Evolutionary conservation across 2,329 filamentous ascomycete genomes (phyloP).

Genomic region (Eutypella sp.): DNA sequence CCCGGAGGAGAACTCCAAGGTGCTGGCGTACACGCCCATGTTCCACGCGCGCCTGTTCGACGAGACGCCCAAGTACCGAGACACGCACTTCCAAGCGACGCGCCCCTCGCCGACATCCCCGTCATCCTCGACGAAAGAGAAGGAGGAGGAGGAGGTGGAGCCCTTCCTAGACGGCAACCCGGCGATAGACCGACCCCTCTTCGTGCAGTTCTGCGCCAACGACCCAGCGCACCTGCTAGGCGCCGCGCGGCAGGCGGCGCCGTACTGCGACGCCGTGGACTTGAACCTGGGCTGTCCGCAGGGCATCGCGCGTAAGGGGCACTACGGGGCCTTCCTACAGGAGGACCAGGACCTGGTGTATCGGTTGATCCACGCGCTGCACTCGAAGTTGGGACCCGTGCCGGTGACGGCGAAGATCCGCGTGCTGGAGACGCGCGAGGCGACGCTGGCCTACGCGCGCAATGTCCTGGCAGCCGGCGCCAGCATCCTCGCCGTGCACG

Average conservation of each 20-base stretch:
- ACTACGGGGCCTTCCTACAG: constrained; percentile 92
- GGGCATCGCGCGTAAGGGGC: constrained; percentile 84
- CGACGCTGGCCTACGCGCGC: constrained; percentile 81
- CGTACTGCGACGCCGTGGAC: constrained; percentile 92
- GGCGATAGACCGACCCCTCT: constrained; percentile 75
- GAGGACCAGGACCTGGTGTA: constrained; percentile 84
- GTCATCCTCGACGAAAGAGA: neutral
- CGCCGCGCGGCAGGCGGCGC: constrained; percentile 72
- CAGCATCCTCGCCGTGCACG: constrained; percentile 90
- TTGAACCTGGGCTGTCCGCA: constrained; percentile 95
- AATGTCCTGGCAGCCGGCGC: constrained; percentile 85
- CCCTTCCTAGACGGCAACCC: constrained; percentile 83
- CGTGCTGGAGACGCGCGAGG: constrained; percentile 79
- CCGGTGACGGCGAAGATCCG: constrained; percentile 95
- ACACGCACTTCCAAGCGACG: constrained; percentile 73
- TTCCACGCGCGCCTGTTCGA: constrained; percentile 86
- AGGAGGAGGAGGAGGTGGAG: constrained; percentile 15
- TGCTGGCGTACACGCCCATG: constrained; percentile 95
- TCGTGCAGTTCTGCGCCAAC: constrained; percentile 96
- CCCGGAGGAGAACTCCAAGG: constrained; percentile 52
- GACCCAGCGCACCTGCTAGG: constrained; percentile 73
- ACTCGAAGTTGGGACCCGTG: constrained; percentile 69
- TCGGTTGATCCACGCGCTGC: constrained; percentile 76
- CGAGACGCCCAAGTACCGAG: constrained; percentile 71
- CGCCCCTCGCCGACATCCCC: constrained; percentile 18